Percentiles rank a stretch among this genome's conserved stretches.
These are phyloP conservation scores for Komagataella mondaviorum DNA, from an alignment of 805 yeast genomes.

Conservation along the genomic window DNA sequence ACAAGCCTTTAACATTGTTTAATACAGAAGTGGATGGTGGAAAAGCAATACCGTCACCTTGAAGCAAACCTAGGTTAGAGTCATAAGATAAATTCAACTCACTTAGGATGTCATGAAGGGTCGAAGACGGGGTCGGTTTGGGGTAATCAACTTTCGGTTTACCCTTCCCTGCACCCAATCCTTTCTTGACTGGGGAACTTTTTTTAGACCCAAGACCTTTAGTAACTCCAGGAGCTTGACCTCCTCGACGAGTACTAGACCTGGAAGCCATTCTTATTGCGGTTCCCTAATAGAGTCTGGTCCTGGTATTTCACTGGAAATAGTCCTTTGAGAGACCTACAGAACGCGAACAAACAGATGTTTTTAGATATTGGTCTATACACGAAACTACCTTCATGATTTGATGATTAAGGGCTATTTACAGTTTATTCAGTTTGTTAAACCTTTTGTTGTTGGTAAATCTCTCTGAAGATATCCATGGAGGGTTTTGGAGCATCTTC, in stretches of 20 bases:
- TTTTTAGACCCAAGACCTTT: neutral
- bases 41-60: conserved; percentile 40
- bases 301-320: neutral
- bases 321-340: neutral
- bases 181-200: conserved; percentile 1
- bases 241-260: conserved; percentile 1
- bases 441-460: neutral
- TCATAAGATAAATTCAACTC: conserved; percentile 44
- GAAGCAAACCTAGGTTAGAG: conserved; percentile 42
- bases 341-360: neutral
- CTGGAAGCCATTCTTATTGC: neutral
- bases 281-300: neutral
- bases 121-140: conserved; percentile 20
- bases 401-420: conserved; percentile 9
- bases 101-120: conserved; percentile 35
- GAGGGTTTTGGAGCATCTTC: conserved; percentile 44
- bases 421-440: conserved; percentile 11
- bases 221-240: conserved; percentile 1
- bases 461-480: neutral
- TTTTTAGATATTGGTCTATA: neutral
- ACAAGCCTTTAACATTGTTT: conserved; percentile 15
- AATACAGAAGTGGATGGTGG: conserved; percentile 15
- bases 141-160: neutral
- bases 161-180: conserved; percentile 2
- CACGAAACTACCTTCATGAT: conserved; percentile 3